Percentiles rank a stretch among this genome's conserved stretches.
Evolutionary conservation across 83 land plant genomes (phyloP).

Genomic region (Thuja plicata): DNA sequence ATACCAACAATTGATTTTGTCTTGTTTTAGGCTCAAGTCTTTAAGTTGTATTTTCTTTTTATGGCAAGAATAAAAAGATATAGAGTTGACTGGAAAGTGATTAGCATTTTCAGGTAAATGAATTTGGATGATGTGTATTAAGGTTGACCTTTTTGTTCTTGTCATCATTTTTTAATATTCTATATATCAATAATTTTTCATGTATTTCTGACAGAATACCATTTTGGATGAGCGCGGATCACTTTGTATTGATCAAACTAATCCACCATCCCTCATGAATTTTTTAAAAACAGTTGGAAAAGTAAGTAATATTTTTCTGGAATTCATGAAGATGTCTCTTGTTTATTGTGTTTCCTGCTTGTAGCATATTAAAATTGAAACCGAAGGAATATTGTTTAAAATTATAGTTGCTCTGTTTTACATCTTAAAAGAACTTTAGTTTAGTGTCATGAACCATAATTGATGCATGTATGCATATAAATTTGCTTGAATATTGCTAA

Average conservation of each 20-base stretch:
- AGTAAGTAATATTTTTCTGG: neutral
- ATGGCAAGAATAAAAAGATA: neutral
- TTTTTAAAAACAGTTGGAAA: slow-evolving; percentile 11
- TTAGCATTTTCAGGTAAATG: neutral
- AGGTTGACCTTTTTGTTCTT: neutral
- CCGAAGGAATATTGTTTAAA: neutral
- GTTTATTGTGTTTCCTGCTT: neutral
- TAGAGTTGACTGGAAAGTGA: neutral
- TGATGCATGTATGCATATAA: no score
- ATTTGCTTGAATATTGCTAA: no score
- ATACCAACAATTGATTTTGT: neutral
- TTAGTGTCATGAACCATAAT: no score
- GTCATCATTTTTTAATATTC: neutral
- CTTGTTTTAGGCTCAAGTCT: neutral
- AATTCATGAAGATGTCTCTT: neutral
- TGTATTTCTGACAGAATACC: slow-evolving; percentile 4
- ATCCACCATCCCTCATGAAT: neutral
- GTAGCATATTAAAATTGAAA: neutral
- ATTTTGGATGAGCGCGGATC: slow-evolving; percentile 14
- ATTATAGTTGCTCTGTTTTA: neutral
- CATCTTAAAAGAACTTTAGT: neutral
- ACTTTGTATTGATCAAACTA: slow-evolving; percentile 12
- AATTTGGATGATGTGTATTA: neutral
- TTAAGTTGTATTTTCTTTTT: neutral
- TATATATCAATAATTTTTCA: neutral